Evolutionary conservation across 176 grass and related monocot species (phyloP).

Genomic region (Canna indica): DNA sequence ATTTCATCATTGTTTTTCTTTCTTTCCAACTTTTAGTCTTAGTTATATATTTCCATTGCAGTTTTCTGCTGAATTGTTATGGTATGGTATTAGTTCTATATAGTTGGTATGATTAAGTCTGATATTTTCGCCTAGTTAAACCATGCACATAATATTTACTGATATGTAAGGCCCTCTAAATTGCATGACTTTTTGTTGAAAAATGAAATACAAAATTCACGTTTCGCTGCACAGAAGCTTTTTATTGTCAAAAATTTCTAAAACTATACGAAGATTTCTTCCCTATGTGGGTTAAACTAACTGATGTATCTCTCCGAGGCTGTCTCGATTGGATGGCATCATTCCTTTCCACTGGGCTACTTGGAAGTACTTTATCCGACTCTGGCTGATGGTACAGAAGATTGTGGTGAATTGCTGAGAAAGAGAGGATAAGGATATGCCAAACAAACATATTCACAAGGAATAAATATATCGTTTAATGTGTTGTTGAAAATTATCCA

Average conservation of each 20-base stretch:
- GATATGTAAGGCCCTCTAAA: no score
- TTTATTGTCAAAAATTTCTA: not conserved
- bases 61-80: no score
- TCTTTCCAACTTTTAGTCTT: not conserved
- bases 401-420: constrained; percentile 84
- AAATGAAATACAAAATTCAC: no score
- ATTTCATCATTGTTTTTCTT: not conserved
- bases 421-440: constrained; percentile 90
- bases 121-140: no score
- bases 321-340: constrained; percentile 85
- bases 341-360: constrained; percentile 78
- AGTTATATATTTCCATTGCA: not conserved
- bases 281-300: not conserved
- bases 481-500: no score
- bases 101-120: no score
- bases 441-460: no score
- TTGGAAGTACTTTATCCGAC: constrained; percentile 83
- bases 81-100: no score
- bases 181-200: no score
- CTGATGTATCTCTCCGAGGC: constrained; percentile 7
- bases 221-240: no score
- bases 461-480: no score
- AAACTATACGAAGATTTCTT: not conserved
- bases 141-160: no score
- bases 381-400: constrained; percentile 45